phyloP scores from a whole-genome alignment of 2,329 filamentous ascomycete genomes.

The Colletotrichum scovillei region DNA sequence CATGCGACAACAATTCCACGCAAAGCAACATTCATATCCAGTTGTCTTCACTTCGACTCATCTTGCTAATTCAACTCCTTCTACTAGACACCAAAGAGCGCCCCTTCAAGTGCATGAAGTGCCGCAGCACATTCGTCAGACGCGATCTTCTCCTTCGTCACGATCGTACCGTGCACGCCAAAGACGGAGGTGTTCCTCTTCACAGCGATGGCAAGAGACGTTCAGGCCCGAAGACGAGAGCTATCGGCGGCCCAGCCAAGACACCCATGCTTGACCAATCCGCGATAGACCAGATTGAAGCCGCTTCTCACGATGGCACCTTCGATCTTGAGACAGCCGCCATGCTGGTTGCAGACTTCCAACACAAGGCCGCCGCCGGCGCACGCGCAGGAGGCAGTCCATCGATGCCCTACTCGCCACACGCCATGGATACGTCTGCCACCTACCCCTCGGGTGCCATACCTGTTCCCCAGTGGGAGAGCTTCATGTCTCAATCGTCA shows the following conservation, averaged over 20 bases:
- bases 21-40: background rate
- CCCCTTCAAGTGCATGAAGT: slow-evolving; percentile 99
- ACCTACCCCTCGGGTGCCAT: slow-evolving; percentile 83
- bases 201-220: slow-evolving; percentile 95
- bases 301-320: slow-evolving; percentile 82
- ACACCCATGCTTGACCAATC: slow-evolving; percentile 85
- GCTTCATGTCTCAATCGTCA: slow-evolving; percentile 79
- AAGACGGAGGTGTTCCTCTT: slow-evolving; percentile 93
- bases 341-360: slow-evolving; percentile 98
- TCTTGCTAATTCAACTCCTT: slow-evolving; percentile 41
- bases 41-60: background rate
- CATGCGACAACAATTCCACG: background rate
- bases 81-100: slow-evolving; percentile 93
- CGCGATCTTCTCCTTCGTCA: slow-evolving; percentile 96
- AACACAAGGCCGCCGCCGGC: slow-evolving; percentile 88
- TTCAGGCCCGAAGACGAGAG: slow-evolving; percentile 73
- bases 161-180: slow-evolving; percentile 97
- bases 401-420: slow-evolving; percentile 79
- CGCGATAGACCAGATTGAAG: slow-evolving; percentile 92
- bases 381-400: slow-evolving; percentile 69
- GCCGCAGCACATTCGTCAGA: slow-evolving; percentile 96
- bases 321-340: slow-evolving; percentile 97
- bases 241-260: slow-evolving; percentile 76
- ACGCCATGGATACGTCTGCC: slow-evolving; percentile 80
- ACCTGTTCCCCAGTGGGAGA: slow-evolving; percentile 89